phyloP scores from a whole-genome alignment of 768 basidiomycete genomes.

The Suillus variegatus region DNA sequence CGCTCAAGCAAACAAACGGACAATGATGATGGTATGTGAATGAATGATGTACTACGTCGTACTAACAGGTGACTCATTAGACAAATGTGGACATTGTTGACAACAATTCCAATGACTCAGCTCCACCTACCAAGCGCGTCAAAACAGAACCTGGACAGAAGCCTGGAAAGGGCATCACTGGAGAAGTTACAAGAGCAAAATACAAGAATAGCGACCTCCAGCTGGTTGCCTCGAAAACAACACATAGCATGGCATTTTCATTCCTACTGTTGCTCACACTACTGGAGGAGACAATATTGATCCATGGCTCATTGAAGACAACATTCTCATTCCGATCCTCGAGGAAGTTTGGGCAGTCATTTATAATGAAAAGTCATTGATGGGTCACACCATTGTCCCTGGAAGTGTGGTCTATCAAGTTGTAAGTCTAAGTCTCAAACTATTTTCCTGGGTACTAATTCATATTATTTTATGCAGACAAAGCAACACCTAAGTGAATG shows the following conservation, averaged over 20 bases:
- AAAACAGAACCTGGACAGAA: neutral
- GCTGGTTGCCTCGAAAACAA: neutral
- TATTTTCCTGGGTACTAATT: neutral
- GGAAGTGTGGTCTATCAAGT: neutral
- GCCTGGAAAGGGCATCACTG: neutral
- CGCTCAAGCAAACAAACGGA: neutral
- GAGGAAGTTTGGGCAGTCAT: neutral
- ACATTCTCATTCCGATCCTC: neutral
- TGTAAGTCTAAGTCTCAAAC: neutral
- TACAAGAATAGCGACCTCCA: neutral
- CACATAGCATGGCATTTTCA: neutral
- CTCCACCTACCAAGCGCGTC: constrained; percentile 1
- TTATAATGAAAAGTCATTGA: neutral
- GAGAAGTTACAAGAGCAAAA: neutral
- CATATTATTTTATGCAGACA: neutral
- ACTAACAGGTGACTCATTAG: neutral
- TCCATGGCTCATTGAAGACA: neutral
- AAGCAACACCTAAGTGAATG: constrained; percentile 5
- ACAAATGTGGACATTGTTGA: neutral
- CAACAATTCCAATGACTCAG: neutral
- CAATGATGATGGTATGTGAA: neutral
- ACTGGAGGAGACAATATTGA: neutral
- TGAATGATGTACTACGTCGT: neutral
- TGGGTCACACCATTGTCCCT: neutral
- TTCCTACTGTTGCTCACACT: neutral